Evolutionary conservation across 768 basidiomycete genomes (phyloP).

Genomic region (Boletus tylopilopsis): DNA sequence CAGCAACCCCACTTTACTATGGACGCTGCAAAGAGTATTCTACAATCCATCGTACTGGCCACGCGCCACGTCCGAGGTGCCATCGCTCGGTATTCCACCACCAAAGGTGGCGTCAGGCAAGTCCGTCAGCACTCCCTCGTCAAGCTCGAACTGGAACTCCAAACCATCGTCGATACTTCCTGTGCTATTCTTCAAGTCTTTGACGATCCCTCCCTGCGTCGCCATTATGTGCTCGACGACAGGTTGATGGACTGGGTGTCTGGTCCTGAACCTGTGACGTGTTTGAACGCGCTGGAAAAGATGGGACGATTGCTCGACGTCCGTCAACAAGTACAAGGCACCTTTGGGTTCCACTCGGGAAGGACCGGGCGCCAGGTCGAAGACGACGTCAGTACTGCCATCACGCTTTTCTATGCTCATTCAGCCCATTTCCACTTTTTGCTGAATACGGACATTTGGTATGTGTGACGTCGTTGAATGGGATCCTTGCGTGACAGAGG

Average conservation of each 20-base stretch:
- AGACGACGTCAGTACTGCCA: not conserved
- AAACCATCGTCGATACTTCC: constrained; percentile 3
- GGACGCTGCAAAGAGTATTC: constrained; percentile 3
- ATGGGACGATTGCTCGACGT: constrained; percentile 10
- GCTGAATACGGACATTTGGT: constrained; percentile 12
- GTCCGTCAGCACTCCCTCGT: constrained; percentile 7
- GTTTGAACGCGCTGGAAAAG: constrained; percentile 2
- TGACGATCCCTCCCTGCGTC: not conserved
- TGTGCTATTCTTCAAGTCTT: constrained; percentile 3
- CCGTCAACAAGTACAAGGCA: too few relatives aligned
- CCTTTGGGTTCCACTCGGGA: too few relatives aligned
- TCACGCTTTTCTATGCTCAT: not conserved
- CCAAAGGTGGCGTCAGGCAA: not conserved
- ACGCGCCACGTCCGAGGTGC: not conserved
- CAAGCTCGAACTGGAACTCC: constrained; percentile 2
- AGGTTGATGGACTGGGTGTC: constrained; percentile 9
- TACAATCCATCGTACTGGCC: not conserved
- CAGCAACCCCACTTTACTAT: too few relatives aligned
- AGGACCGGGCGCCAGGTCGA: too few relatives aligned
- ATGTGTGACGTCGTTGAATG: not conserved
- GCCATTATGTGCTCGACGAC: constrained; percentile 7
- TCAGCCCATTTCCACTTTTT: constrained; percentile 9
- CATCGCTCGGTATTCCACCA: not conserved
- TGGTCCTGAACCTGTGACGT: not conserved
- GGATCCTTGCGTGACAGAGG: not conserved